Base-by-base conservation (phyloP, 345 rosid species). In the Linum lewisii region DNA sequence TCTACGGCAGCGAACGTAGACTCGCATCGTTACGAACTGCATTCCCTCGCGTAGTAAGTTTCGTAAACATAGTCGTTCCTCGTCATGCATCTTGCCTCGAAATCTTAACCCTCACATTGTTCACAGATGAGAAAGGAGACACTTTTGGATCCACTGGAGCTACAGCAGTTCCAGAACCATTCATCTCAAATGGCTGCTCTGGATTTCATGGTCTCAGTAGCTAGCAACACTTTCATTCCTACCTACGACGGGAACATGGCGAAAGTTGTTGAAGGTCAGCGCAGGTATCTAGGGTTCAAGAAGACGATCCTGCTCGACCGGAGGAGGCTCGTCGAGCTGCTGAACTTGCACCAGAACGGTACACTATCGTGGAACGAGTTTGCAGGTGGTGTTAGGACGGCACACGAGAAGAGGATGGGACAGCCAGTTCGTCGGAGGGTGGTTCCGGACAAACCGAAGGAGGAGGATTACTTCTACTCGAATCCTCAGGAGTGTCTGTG, bases 201-300 rank as follows among this genome's bases (percentile, higher is more conserved):
- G 57, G 99, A 93, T 77, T 93, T 87, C 61, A 85, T 89, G 82
- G 99, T 93, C 57, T 89, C 94, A 13, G 71, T 84, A 51, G 95
- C 97, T 65, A 93, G 99, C 77, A 58, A 82, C 68, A 85, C 90
- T 47, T 93, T 93, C 73, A 68, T 93, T 55, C 99, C 97, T 13
- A 89, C 99, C 23, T 87, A 89, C 66, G 89, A 93, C 59, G 99
- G 99, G 47, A 93, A 93, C 79, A 89, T 93, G 99, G 99, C 99
- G 62, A 93, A 85, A 74, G 82, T 89, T 21, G 99, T 89, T 73
- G 97, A 89, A 84, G 99, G 99, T 68, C 99, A 87, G 59, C 97
- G 99, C 59, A 81, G 99, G 97, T 87, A 80, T 74, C 91, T 84
- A 19, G 99, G 97, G 57, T 93, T 82, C 65, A 89, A 82, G 71